Percentiles rank a stretch among this genome's conserved stretches.
phyloP scores from a whole-genome alignment of 352 stramenopile genomes.

The Phytophthora melonis region DNA sequence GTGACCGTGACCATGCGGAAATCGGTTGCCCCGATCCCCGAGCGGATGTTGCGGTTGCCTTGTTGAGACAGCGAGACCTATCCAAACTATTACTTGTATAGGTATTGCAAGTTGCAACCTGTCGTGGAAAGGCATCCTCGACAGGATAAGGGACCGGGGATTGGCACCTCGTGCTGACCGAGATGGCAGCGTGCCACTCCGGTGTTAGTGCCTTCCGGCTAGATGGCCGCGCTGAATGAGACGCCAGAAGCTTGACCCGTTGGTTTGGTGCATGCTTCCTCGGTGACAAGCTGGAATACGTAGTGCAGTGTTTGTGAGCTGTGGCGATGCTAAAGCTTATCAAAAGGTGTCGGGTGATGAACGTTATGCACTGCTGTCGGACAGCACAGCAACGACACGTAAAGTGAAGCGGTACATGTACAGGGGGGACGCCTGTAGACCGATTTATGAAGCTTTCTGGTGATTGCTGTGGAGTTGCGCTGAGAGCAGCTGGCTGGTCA shows the following conservation, averaged over 20 bases:
- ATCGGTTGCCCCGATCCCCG: background rate
- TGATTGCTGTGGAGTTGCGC: constrained; percentile 2
- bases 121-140: background rate
- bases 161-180: constrained; percentile 1
- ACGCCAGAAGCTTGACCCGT: background rate
- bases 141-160: background rate
- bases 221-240: background rate
- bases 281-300: background rate
- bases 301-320: background rate
- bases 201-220: constrained; percentile 6
- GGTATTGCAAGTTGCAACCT: background rate
- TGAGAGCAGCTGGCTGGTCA: background rate
- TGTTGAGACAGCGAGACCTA: constrained; percentile 4
- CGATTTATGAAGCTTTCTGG: background rate
- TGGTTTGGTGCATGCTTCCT: background rate
- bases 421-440: too few relatives aligned
- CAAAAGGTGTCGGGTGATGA: background rate
- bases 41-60: constrained; percentile 4
- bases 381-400: background rate
- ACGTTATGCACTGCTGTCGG: background rate
- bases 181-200: background rate
- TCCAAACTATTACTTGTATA: too few relatives aligned
- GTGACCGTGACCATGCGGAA: background rate
- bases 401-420: background rate
- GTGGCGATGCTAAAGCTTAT: background rate